Evolutionary conservation across 148 eudicot species (phyloP).

Genomic region (Vaccinium darrowii): DNA sequence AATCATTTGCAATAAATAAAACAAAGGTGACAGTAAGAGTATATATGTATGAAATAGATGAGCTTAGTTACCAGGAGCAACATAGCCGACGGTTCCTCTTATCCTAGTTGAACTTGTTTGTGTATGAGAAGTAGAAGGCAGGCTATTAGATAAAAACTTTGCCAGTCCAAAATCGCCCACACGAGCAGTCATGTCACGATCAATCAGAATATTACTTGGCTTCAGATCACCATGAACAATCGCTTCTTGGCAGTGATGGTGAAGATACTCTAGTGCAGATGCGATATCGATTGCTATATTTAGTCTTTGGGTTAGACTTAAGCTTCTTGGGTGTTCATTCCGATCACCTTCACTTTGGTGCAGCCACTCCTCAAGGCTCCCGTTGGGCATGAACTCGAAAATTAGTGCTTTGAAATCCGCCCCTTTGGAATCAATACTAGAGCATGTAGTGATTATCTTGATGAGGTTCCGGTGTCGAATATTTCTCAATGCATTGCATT

Average conservation of each 20-base stretch:
- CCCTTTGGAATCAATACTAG: not conserved
- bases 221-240: conserved; percentile 20
- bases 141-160: not conserved
- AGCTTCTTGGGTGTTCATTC: conserved; percentile 9
- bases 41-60: not conserved
- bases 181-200: conserved; percentile 3
- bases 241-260: conserved; percentile 7
- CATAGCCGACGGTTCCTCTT: conserved; percentile 15
- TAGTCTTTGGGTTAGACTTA: conserved; percentile 10
- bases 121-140: not conserved
- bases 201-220: conserved; percentile 13
- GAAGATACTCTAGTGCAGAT: conserved; percentile 19
- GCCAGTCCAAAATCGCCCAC: conserved; percentile 21
- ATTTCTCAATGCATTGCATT: conserved; percentile 8
- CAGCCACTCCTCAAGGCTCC: not conserved
- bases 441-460: not conserved
- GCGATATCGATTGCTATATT: conserved; percentile 14
- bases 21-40: too few species aligned
- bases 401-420: not conserved
- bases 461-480: not conserved
- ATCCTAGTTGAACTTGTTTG: conserved; percentile 13
- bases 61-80: conserved; percentile 10
- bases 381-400: not conserved
- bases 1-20: too few species aligned
- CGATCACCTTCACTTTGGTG: too few species aligned